Conservation (phyloP, 495 filamentous ascomycete genomes). For the Hypoxylon rickii region DNA sequence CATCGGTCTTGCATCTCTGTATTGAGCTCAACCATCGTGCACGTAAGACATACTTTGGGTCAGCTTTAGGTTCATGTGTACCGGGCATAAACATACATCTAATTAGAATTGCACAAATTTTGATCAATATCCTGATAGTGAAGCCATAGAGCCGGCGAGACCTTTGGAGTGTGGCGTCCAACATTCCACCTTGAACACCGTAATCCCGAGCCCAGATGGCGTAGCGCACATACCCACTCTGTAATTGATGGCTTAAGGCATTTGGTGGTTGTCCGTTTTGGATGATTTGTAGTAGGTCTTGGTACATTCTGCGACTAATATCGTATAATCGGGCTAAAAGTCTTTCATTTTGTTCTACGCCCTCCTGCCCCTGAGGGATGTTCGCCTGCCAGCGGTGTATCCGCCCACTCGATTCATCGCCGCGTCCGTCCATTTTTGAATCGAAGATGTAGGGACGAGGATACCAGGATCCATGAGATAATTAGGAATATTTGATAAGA, state of each 20-base stretch:
- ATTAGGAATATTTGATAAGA: too few species aligned
- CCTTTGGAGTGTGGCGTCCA: not conserved
- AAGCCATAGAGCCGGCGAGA: constrained; percentile 1
- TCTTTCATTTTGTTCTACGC: too few species aligned
- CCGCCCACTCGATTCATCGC: too few species aligned
- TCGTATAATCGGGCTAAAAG: constrained; percentile 2
- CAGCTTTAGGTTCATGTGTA: not conserved
- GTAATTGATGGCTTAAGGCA: constrained; percentile 1
- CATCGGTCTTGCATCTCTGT: not conserved
- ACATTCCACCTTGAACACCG: not conserved
- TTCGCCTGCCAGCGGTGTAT: too few species aligned
- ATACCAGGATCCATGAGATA: too few species aligned
- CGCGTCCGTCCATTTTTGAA: too few species aligned
- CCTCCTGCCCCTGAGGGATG: too few species aligned
- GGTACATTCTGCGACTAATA: constrained; percentile 1
- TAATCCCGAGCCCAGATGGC: constrained; percentile 7
- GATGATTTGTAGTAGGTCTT: not conserved
- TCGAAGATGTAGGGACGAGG: too few species aligned
- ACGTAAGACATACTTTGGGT: too few species aligned
- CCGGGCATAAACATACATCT: not conserved
- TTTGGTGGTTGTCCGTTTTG: not conserved
- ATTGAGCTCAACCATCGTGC: not conserved
- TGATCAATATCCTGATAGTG: constrained; percentile 1
- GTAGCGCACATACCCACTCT: not conserved
- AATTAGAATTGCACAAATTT: not conserved